Conservation (phyloP, 2,329 filamentous ascomycete genomes). For the Xylariaceae sp. region DNA sequence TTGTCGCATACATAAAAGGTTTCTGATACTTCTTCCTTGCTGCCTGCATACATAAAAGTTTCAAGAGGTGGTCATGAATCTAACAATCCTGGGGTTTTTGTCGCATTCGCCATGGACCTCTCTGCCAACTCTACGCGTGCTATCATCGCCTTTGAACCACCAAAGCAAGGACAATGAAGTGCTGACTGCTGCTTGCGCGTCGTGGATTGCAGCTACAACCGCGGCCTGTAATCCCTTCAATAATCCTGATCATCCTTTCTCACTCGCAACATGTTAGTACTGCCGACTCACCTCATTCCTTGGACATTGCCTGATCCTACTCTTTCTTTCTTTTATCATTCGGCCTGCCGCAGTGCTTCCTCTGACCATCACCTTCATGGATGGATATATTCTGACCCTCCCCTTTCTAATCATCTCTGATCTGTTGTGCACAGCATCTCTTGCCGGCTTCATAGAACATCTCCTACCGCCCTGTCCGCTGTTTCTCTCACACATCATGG, state of each 20-base stretch:
- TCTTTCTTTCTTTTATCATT: neutral
- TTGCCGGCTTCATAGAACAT: neutral
- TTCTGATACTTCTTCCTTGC: neutral
- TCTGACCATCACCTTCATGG: neutral
- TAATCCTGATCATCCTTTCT: neutral
- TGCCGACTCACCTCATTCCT: neutral
- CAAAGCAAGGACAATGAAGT: neutral
- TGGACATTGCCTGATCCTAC: neutral
- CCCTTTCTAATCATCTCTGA: neutral
- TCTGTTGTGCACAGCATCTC: neutral
- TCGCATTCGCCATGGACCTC: neutral
- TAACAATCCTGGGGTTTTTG: neutral
- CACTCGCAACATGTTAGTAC: neutral
- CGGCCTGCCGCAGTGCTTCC: neutral
- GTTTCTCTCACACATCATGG: neutral
- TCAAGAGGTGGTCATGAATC: neutral
- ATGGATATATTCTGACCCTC: neutral
- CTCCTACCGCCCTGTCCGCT: neutral
- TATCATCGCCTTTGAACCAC: neutral
- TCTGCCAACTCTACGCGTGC: neutral
- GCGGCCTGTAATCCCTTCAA: neutral
- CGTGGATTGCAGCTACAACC: neutral
- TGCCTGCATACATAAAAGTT: neutral
- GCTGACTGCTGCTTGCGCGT: neutral
- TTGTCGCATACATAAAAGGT: neutral